Evolutionary conservation across 1,139 yeast genomes (phyloP).

Genomic region (Saccharomyces uvarum): DNA sequence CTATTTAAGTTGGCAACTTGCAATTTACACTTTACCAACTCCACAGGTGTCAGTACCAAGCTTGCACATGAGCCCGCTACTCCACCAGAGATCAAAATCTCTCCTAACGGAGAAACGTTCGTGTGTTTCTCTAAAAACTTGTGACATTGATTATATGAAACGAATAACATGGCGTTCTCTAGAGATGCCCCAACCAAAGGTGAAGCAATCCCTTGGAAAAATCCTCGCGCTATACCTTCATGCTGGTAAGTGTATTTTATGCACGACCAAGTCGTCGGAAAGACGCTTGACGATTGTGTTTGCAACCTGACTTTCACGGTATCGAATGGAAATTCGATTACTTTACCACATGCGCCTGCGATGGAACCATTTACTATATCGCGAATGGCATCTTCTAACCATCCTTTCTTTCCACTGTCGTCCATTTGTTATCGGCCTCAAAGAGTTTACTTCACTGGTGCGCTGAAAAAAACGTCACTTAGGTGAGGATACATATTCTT

Average conservation of each 20-base stretch:
- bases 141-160: slow-evolving; percentile 49
- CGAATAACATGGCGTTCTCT: slow-evolving; percentile 70
- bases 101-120: slow-evolving; percentile 35
- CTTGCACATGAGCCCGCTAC: slow-evolving; percentile 79
- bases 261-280: slow-evolving; percentile 38
- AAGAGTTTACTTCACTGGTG: not conserved
- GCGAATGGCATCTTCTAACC: slow-evolving; percentile 12
- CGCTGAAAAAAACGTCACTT: not conserved
- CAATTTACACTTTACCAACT: slow-evolving; percentile 75
- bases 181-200: slow-evolving; percentile 84
- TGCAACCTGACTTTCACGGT: slow-evolving; percentile 86
- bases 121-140: slow-evolving; percentile 24
- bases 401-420: not conserved
- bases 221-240: slow-evolving; percentile 60
- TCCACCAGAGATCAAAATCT: slow-evolving; percentile 60
- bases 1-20: slow-evolving; percentile 55
- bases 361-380: slow-evolving; percentile 32
- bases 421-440: not conserved
- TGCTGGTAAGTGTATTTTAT: slow-evolving; percentile 48
- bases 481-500: not conserved
- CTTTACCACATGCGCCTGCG: slow-evolving; percentile 78
- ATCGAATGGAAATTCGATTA: slow-evolving; percentile 87
- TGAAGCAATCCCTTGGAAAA: slow-evolving; percentile 64
- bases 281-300: slow-evolving; percentile 46
- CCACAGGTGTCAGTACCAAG: slow-evolving; percentile 81